Conservation (phyloP, 306 rosid species). For the Hippophae rhamnoides region DNA sequence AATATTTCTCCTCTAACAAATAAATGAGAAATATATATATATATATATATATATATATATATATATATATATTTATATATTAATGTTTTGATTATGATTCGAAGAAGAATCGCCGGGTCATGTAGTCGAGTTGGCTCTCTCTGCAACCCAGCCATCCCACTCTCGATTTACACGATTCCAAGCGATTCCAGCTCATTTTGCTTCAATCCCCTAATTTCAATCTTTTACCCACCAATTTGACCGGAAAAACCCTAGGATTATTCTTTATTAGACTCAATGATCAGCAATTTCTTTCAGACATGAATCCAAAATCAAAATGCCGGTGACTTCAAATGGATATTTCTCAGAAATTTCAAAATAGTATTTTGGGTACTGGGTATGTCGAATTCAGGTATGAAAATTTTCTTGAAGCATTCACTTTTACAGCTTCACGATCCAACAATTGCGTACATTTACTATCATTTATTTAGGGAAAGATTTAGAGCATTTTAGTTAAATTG, state of each 20-base stretch:
- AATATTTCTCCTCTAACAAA: no score
- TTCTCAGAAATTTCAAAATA: slow-evolving; percentile 1
- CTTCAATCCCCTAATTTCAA: slow-evolving; percentile 7
- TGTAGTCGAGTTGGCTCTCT: slow-evolving; percentile 42
- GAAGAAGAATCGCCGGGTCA: slow-evolving; percentile 47
- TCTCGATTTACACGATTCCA: slow-evolving; percentile 54
- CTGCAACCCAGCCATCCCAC: slow-evolving; percentile 43
- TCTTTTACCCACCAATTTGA: slow-evolving; percentile 15
- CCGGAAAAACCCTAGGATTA: slow-evolving; percentile 9
- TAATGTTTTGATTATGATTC: background rate
- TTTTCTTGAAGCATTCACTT: no score
- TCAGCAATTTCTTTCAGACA: background rate
- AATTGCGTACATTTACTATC: no score
- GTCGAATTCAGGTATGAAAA: slow-evolving; percentile 8
- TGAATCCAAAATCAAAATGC: background rate
- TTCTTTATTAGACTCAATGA: background rate
- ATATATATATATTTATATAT: no score
- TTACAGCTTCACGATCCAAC: no score
- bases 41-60: no score
- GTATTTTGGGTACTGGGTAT: background rate
- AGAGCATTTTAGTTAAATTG: no score
- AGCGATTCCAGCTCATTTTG: slow-evolving; percentile 25
- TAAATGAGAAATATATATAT: no score
- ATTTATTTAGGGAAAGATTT: no score
- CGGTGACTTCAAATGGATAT: background rate